phyloP scores from a whole-genome alignment of 2,329 filamentous ascomycete species.

The Elsinoe fawcettii region DNA sequence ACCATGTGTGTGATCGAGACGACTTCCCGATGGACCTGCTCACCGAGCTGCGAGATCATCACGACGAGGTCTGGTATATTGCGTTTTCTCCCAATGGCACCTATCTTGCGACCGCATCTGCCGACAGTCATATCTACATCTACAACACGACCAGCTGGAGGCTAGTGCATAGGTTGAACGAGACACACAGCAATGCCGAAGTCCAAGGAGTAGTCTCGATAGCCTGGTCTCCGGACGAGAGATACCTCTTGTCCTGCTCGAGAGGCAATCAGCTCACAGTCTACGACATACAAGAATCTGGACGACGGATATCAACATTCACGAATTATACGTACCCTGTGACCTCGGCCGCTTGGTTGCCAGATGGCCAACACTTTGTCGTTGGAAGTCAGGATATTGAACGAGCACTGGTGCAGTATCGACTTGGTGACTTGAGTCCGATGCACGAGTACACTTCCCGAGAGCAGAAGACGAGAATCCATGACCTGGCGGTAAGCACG shows the following conservation, averaged over 20 bases:
- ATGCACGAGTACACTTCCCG: constrained; percentile 15
- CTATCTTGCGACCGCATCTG: constrained; percentile 73
- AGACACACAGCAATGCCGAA: constrained; percentile 45
- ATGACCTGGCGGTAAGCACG: constrained; percentile 75
- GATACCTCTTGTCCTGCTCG: constrained; percentile 73
- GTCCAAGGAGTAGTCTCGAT: constrained; percentile 63
- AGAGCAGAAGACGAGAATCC: constrained; percentile 47
- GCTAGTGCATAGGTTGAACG: constrained; percentile 53
- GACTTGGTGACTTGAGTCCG: constrained; percentile 14
- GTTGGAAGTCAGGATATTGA: constrained; percentile 66
- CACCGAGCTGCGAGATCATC: constrained; percentile 63
- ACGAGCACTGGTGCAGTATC: constrained; percentile 55
- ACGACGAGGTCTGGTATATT: constrained; percentile 84
- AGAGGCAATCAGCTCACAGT: constrained; percentile 31
- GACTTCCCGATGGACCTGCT: constrained; percentile 70
- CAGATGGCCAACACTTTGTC: constrained; percentile 68
- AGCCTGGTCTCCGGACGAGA: constrained; percentile 87
- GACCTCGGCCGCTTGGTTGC: constrained; percentile 82
- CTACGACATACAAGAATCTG: constrained; percentile 23
- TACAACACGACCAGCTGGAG: constrained; percentile 70
- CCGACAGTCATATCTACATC: constrained; percentile 66
- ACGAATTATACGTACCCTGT: constrained; percentile 73
- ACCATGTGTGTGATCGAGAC: constrained; percentile 73
- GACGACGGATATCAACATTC: constrained; percentile 55
- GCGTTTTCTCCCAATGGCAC: constrained; percentile 83